Percentiles rank a stretch among this genome's conserved stretches.
Evolutionary conservation across 257 asterid species (phyloP).

Genomic region (Solanum ossicruentum): DNA sequence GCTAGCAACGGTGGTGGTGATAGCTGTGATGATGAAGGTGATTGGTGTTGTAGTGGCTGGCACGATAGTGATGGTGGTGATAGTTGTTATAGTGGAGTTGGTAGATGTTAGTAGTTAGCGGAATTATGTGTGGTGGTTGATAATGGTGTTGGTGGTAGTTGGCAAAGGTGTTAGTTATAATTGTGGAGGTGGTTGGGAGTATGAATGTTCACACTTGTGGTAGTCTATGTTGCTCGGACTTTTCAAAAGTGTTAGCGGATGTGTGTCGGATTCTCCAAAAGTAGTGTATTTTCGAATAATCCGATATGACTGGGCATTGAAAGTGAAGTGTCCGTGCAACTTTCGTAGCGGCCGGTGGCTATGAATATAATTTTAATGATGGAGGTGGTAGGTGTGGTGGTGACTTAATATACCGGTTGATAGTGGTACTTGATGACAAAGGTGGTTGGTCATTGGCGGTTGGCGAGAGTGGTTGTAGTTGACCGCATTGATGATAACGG

Average conservation of each 20-base stretch:
- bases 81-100: not conserved
- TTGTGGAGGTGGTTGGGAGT: not conserved
- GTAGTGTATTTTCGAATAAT: too few relatives aligned
- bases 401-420: not conserved
- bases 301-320: too few relatives aligned
- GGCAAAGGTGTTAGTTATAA: not conserved
- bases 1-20: not conserved
- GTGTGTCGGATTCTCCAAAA: too few relatives aligned
- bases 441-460: not conserved
- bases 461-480: not conserved
- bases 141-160: not conserved
- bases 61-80: not conserved
- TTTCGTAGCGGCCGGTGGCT: not conserved
- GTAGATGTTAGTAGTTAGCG: not conserved
- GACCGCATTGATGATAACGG: not conserved
- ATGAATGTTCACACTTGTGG: not conserved
- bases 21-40: not conserved
- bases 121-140: not conserved
- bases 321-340: too few relatives aligned
- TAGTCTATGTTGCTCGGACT: not conserved
- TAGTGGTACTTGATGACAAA: not conserved
- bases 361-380: not conserved
- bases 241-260: too few relatives aligned
- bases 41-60: not conserved
- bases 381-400: not conserved